A percentile compares a stretch with the other conserved stretches of the same genome.
These are phyloP conservation scores for Mortierella sp. DNA, from an alignment of 371 early-diverging fungal species.

Conservation along the genomic window DNA sequence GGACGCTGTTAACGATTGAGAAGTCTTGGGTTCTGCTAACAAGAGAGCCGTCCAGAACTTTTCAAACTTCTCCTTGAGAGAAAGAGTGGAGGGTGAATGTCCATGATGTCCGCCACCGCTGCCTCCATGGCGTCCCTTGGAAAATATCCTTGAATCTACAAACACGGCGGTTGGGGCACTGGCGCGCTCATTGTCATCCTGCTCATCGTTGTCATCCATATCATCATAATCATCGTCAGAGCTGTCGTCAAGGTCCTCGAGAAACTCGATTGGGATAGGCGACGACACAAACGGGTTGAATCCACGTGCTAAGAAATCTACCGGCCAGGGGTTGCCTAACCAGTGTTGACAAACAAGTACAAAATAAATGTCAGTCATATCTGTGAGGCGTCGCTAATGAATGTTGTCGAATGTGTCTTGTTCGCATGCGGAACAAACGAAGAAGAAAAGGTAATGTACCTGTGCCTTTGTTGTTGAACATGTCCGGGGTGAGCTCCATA, in stretches of 20 bases:
- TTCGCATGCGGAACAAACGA: neutral
- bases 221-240: slow-evolving; percentile 39
- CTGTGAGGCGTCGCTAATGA: neutral
- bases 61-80: slow-evolving; percentile 48
- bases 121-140: slow-evolving; percentile 6
- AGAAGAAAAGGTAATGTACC: slow-evolving; percentile 15
- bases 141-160: slow-evolving; percentile 30
- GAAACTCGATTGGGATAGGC: slow-evolving; percentile 25
- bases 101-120: neutral
- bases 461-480: slow-evolving; percentile 51
- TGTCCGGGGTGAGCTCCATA: slow-evolving; percentile 61
- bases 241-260: slow-evolving; percentile 30
- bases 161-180: slow-evolving; percentile 34
- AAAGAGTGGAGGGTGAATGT: neutral
- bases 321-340: slow-evolving; percentile 50
- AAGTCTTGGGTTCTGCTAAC: slow-evolving; percentile 20
- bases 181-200: slow-evolving; percentile 15
- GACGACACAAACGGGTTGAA: slow-evolving; percentile 50
- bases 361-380: neutral
- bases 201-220: slow-evolving; percentile 36
- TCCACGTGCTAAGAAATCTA: slow-evolving; percentile 44
- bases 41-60: slow-evolving; percentile 52
- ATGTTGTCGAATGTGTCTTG: neutral
- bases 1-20: neutral
- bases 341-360: neutral